Conservation (phyloP, 2,329 filamentous ascomycete genomes). For the Ascocoryne sarcoides region DNA sequence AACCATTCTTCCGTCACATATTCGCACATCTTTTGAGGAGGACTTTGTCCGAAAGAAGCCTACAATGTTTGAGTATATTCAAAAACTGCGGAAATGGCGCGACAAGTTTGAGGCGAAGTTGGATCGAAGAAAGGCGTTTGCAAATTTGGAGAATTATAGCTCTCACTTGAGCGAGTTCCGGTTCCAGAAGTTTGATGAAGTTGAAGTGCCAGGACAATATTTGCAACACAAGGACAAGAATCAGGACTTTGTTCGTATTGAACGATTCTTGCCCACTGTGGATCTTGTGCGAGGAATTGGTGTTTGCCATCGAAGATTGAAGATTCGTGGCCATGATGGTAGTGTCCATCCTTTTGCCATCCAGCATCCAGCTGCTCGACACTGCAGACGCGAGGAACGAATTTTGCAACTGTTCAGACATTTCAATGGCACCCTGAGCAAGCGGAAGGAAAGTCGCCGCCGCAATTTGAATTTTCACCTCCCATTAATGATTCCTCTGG, state of each 20-base stretch:
- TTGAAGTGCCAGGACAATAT: conserved; percentile 96
- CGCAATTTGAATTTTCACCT: conserved; percentile 94
- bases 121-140: conserved; percentile 54
- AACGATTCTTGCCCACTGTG: conserved; percentile 90
- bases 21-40: conserved; percentile 92
- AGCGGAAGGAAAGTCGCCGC: conserved; percentile 89
- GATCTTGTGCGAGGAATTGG: conserved; percentile 87
- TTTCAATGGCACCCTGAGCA: conserved; percentile 84
- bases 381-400: conserved; percentile 87
- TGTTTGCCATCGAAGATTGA: conserved; percentile 83
- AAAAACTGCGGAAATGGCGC: conserved; percentile 90
- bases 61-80: conserved; percentile 97
- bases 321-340: conserved; percentile 94
- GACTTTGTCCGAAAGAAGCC: conserved; percentile 95
- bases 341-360: conserved; percentile 95
- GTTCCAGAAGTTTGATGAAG: conserved; percentile 97
- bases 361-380: conserved; percentile 86
- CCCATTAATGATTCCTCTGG: conserved; percentile 89
- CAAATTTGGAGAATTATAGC: conserved; percentile 68
- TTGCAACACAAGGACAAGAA: conserved; percentile 98
- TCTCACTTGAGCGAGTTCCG: conserved; percentile 92
- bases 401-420: conserved; percentile 95
- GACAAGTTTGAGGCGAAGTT: conserved; percentile 98
- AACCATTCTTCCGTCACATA: conserved; percentile 88
- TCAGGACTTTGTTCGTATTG: conserved; percentile 94